Evolutionary conservation across 1,139 yeast species (phyloP).

Genomic region (Saccharomyces hybrid): DNA sequence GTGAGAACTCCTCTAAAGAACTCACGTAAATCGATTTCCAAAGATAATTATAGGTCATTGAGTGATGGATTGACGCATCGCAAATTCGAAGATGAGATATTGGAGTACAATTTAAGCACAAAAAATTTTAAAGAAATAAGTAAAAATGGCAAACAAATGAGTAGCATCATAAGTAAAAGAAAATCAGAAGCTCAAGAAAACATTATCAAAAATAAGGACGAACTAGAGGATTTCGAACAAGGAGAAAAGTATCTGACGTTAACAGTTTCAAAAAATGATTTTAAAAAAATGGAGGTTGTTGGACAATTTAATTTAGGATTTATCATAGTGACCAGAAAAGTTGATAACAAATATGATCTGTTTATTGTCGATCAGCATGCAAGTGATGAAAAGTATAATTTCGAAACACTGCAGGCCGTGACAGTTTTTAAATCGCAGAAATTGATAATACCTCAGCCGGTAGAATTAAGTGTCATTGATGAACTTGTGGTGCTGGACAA

Average conservation of each 20-base stretch:
- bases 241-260: constrained; percentile 50
- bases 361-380: constrained; percentile 97
- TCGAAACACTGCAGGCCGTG: constrained; percentile 55
- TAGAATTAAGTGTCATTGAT: constrained; percentile 71
- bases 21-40: neutral
- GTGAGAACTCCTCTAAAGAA: constrained; percentile 5
- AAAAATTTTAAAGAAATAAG: neutral
- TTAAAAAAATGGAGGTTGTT: constrained; percentile 61
- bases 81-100: neutral
- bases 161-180: neutral
- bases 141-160: neutral
- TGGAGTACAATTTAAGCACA: neutral
- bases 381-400: constrained; percentile 88
- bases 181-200: neutral
- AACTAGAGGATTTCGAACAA: constrained; percentile 37
- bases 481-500: constrained; percentile 63
- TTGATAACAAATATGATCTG: constrained; percentile 43
- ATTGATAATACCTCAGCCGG: constrained; percentile 53
- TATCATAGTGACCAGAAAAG: constrained; percentile 55
- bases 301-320: constrained; percentile 95
- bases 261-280: constrained; percentile 56
- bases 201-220: constrained; percentile 8
- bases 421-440: constrained; percentile 61
- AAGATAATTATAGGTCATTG: neutral
- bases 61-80: neutral